phyloP scores from a whole-genome alignment of 2,329 filamentous ascomycete species.

The Arachnopeziza araneosa region DNA sequence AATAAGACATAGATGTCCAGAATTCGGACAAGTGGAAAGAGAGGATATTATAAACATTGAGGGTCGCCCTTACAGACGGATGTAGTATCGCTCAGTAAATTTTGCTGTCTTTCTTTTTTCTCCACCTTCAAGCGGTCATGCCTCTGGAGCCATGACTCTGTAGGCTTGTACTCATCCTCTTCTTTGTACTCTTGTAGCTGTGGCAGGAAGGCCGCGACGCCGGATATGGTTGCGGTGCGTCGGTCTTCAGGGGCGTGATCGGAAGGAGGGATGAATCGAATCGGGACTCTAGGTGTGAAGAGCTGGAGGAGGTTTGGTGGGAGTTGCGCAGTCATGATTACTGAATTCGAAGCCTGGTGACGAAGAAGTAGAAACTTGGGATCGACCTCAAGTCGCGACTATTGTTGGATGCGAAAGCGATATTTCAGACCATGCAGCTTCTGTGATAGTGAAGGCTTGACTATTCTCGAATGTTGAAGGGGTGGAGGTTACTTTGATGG shows the following conservation, averaged over 20 bases:
- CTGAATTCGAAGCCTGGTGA: not conserved
- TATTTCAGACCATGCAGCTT: not conserved
- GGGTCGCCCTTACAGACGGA: conserved; percentile 27
- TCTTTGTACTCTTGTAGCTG: conserved; percentile 73
- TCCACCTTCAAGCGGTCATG: conserved; percentile 80
- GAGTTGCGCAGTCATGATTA: conserved; percentile 2
- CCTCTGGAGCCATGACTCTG: conserved; percentile 87
- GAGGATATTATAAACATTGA: conserved; percentile 24
- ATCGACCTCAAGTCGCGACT: not conserved
- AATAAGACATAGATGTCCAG: conserved; percentile 11
- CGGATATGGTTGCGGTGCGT: conserved; percentile 65
- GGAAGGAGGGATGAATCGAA: conserved; percentile 72
- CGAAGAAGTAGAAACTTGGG: not conserved
- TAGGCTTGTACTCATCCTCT: conserved; percentile 69
- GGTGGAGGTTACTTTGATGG: not conserved
- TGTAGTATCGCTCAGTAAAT: conserved; percentile 32
- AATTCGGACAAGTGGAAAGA: conserved; percentile 21
- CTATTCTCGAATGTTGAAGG: not conserved
- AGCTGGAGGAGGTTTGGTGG: conserved; percentile 55
- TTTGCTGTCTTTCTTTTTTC: conserved; percentile 64
- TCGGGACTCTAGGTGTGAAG: conserved; percentile 84
- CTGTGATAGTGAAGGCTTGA: not conserved
- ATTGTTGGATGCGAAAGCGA: not conserved
- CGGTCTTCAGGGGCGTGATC: conserved; percentile 82
- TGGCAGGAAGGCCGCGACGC: conserved; percentile 69